These are phyloP conservation scores for Tuber aestivum DNA, from an alignment of 495 filamentous ascomycete genomes.

Conservation along the genomic window DNA sequence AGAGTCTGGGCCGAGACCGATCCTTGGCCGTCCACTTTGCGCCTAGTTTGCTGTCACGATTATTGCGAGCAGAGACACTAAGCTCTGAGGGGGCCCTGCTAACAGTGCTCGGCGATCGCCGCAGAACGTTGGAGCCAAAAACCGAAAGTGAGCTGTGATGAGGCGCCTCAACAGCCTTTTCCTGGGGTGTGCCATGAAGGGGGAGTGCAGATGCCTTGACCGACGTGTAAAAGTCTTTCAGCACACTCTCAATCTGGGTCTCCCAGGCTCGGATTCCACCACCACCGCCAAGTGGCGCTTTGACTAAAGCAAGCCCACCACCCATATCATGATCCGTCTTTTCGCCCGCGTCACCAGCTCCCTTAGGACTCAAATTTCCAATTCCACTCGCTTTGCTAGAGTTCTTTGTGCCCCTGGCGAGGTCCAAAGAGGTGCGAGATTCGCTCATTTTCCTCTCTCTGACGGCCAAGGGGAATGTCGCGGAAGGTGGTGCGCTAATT, in stretches of 20 bases:
- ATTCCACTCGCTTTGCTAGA: constrained; percentile 35
- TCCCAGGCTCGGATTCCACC: constrained; percentile 81
- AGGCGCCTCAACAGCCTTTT: constrained; percentile 40
- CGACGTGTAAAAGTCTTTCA: constrained; percentile 86
- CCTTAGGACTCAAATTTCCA: constrained; percentile 34
- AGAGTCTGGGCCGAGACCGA: constrained; percentile 72
- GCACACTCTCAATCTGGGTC: constrained; percentile 74
- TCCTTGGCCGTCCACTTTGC: constrained; percentile 79
- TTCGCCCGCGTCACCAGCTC: constrained; percentile 26
- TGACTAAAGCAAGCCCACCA: constrained; percentile 61
- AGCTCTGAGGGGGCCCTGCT: constrained; percentile 80
- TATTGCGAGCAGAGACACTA: constrained; percentile 48
- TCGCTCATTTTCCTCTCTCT: constrained; percentile 30
- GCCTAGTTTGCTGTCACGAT: constrained; percentile 46
- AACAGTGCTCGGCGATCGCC: constrained; percentile 79
- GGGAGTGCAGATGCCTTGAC: constrained; percentile 81
- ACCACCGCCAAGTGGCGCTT: constrained; percentile 67
- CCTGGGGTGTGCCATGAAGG: constrained; percentile 56
- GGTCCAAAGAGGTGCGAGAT: constrained; percentile 34
- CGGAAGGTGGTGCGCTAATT: constrained; percentile 12
- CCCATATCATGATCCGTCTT: constrained; percentile 39
- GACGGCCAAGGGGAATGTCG: constrained; percentile 32
- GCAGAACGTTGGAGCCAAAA: constrained; percentile 58
- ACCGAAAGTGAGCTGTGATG: constrained; percentile 49
- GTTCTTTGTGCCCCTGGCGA: constrained; percentile 30